phyloP scores from a whole-genome alignment of 1,139 yeast genomes.

The Nakaseomyces nivariensis region DNA sequence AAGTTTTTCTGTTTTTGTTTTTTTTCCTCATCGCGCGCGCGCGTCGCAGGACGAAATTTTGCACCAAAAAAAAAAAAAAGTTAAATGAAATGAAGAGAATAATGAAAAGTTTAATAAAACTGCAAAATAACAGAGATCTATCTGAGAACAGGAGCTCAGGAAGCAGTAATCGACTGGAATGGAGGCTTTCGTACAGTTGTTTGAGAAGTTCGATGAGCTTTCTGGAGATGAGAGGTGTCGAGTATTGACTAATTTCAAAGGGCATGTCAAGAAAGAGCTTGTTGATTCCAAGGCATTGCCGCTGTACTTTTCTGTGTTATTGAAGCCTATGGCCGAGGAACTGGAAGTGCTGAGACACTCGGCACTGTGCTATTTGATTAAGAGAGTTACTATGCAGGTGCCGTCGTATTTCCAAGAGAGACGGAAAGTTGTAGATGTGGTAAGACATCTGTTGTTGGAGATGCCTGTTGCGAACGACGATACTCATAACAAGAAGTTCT shows the following conservation, averaged over 20 bases:
- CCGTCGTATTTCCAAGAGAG: slow-evolving; percentile 40
- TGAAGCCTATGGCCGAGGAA: slow-evolving; percentile 31
- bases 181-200: not conserved
- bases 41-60: no score
- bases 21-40: no score
- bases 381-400: slow-evolving; percentile 69
- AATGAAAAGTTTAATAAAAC: not conserved
- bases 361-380: slow-evolving; percentile 63
- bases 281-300: slow-evolving; percentile 47
- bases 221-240: not conserved
- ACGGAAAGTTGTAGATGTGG: not conserved
- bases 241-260: slow-evolving; percentile 44
- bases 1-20: no score
- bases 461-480: not conserved
- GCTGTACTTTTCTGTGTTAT: slow-evolving; percentile 45
- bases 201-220: not conserved
- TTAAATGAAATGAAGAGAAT: not conserved
- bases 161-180: not conserved
- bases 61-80: no score
- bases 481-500: slow-evolving; percentile 16
- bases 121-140: not conserved
- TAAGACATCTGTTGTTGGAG: not conserved
- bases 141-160: not conserved
- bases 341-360: slow-evolving; percentile 48
- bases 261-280: slow-evolving; percentile 58